These are phyloP conservation scores for Sporobolomyces pararoseus DNA, from an alignment of 768 basidiomycete genomes.

Conservation along the genomic window DNA sequence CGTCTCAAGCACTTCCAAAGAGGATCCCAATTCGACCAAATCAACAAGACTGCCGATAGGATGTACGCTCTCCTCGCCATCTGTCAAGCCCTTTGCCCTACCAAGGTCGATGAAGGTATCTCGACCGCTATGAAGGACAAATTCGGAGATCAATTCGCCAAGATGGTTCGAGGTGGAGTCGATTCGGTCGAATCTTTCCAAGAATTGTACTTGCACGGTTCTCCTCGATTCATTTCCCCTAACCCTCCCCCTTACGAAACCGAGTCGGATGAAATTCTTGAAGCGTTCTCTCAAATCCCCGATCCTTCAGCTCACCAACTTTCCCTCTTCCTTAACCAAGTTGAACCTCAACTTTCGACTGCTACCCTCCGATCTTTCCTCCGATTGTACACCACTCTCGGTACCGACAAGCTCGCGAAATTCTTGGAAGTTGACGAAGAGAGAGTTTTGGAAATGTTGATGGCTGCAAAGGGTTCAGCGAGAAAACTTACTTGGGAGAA, in stretches of 20 bases:
- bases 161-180: constrained; percentile 69
- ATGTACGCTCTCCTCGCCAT: constrained; percentile 97
- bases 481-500: constrained; percentile 64
- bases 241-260: constrained; percentile 86
- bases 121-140: constrained; percentile 70
- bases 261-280: constrained; percentile 50
- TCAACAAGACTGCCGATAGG: constrained; percentile 93
- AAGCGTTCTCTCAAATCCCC: constrained; percentile 52
- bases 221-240: constrained; percentile 93
- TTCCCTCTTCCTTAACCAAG: constrained; percentile 75
- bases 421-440: constrained; percentile 92
- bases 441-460: constrained; percentile 90
- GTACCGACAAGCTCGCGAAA: constrained; percentile 81
- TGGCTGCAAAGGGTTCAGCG: constrained; percentile 88
- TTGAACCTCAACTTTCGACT: constrained; percentile 67
- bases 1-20: constrained; percentile 97
- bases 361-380: constrained; percentile 85
- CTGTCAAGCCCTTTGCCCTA: constrained; percentile 83
- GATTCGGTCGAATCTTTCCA: constrained; percentile 76
- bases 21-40: constrained; percentile 95
- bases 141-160: constrained; percentile 82
- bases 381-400: constrained; percentile 91
- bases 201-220: constrained; percentile 89
- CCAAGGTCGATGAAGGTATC: constrained; percentile 76
- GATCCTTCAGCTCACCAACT: constrained; percentile 85